Base-by-base conservation (phyloP, 108 stramenopile genomes). In the Seminavis robusta region DNA sequence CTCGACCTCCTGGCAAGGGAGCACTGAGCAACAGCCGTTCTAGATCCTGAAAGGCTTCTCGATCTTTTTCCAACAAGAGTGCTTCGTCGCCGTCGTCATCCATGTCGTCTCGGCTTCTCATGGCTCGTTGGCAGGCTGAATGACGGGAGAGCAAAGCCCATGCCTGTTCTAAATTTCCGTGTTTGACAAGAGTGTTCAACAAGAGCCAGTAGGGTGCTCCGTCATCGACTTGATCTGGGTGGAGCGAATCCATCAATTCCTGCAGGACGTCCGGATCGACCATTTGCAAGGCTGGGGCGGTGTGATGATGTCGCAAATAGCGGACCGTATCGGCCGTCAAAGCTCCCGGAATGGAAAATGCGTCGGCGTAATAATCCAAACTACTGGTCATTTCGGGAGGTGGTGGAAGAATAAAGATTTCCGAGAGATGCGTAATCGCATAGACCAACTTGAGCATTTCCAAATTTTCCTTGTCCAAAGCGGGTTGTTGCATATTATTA, bases 241-340 rank as follows among this genome's bases (percentile, higher is more conserved):
- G 83, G 39, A 67, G 42, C 17, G 71, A 57, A 2, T 61, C 34
- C 33, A 78, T 17, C 53, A 86, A 36, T 13, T 62, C 29, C 33
- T 80, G 47, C 13, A 68, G 17, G 20, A 54, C 42, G 17, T 43
- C 57, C 3, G 44, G 33, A 20, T 55, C 59, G 8, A 61, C 9
- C 7, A 43, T 17, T 8, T 21, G 26, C 36, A 37, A 13, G 6
- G 50, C 53, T 0, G 42, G 56, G 1, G 26, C 40, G 61, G 72
- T 42, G 24, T 68, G 63, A 38, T 78, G 64, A 33, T 62, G 63
- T 15, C 90, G 77, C 28, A 92, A 61, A 41, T 84, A 92, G 7
- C 81, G 80, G 1, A 92, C 65, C 5, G 81, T 84, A 40, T 88
- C 82, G n/a, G 86, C 86, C 3, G 89, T 90, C 43, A 67, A 62